Base-by-base conservation (phyloP, 495 filamentous ascomycete genomes). In the Penicillium pulvis region DNA sequence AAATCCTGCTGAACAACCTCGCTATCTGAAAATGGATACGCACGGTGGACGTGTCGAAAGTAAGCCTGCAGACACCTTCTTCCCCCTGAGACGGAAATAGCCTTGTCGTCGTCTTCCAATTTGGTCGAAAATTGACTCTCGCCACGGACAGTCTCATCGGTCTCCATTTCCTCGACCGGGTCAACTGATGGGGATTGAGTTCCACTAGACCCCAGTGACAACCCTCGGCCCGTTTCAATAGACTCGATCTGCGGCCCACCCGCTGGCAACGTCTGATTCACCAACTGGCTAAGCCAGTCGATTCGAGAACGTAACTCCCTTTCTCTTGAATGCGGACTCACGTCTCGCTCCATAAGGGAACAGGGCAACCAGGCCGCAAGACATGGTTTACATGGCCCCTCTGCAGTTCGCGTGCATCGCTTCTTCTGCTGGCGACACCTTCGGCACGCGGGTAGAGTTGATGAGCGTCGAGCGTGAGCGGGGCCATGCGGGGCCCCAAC, bases 401-500 rank as follows among this genome's bases (percentile, higher is more conserved):
- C 56, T 0, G 53, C 31, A 20, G 65, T 68, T 30, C 65, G 58
- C 16, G 55, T 59, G 52, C 65, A 68, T 44, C 61, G 60, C 36
- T 68, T 68, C 56, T 68, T 68, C 10, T 65, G 55, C n/a, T 55
- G 57, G 10, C 62, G 62, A 51, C 65, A 68, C n/a, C 65, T 49
- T 35, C 59, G 58, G 42, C 65, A 68, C 17, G 62, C 65, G 20
- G 63, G 59, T 24, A 62, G 39, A 11, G 56, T 42, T 16, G 60
- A 49, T 31, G 49, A 14, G 2, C 56, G 60, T 11, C 56, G 47
- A 17, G 10, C 8, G 26, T 41, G 35, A 17, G 56, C 16, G 47
- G 56, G 49, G 49, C 48, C 33, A 33, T 10, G 12, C 14, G 41
- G 17, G 33, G 30, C 17, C 17, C 26, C 20, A 19, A 39, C 16